phyloP scores from a whole-genome alignment of 2,329 filamentous ascomycete species.

The Fusarium sp. region DNA sequence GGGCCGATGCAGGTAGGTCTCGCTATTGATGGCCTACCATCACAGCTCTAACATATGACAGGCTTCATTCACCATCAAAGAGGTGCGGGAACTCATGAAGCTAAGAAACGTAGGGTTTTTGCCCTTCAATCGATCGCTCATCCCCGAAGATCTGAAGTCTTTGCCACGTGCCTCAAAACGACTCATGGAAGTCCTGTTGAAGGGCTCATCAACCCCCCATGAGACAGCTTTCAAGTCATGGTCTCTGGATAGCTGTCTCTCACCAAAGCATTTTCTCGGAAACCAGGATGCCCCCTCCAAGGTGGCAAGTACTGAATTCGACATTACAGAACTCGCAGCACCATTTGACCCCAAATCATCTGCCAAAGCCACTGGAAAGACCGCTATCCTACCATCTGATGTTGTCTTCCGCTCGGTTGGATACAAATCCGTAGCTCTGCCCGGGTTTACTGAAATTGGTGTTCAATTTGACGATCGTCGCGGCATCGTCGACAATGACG shows the following conservation, averaged over 20 bases:
- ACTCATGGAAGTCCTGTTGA: slow-evolving; percentile 80
- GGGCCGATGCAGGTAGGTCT: slow-evolving; percentile 81
- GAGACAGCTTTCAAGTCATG: slow-evolving; percentile 70
- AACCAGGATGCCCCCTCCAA: slow-evolving; percentile 52
- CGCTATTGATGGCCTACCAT: slow-evolving; percentile 18
- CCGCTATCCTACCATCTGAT: slow-evolving; percentile 66
- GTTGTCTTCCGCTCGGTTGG: slow-evolving; percentile 93
- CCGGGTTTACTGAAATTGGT: slow-evolving; percentile 75
- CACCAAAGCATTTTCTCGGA: slow-evolving; percentile 73
- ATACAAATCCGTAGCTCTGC: slow-evolving; percentile 82
- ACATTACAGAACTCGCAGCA: slow-evolving; percentile 64
- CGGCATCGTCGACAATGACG: slow-evolving; percentile 85
- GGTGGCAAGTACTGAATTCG: slow-evolving; percentile 74
- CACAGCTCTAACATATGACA: slow-evolving; percentile 45
- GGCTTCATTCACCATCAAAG: slow-evolving; percentile 96
- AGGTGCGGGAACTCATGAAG: slow-evolving; percentile 86
- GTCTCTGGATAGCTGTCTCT: slow-evolving; percentile 86
- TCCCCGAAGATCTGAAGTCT: slow-evolving; percentile 72
- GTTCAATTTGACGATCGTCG: slow-evolving; percentile 78
- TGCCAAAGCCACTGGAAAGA: slow-evolving; percentile 58
- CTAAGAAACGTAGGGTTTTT: slow-evolving; percentile 76
- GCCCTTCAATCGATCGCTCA: slow-evolving; percentile 69
- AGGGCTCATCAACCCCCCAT: slow-evolving; percentile 68
- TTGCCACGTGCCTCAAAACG: slow-evolving; percentile 79
- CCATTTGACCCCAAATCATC: slow-evolving; percentile 61